Base-by-base conservation (phyloP, 2,329 filamentous ascomycete genomes). In the Aureobasidium sp. region DNA sequence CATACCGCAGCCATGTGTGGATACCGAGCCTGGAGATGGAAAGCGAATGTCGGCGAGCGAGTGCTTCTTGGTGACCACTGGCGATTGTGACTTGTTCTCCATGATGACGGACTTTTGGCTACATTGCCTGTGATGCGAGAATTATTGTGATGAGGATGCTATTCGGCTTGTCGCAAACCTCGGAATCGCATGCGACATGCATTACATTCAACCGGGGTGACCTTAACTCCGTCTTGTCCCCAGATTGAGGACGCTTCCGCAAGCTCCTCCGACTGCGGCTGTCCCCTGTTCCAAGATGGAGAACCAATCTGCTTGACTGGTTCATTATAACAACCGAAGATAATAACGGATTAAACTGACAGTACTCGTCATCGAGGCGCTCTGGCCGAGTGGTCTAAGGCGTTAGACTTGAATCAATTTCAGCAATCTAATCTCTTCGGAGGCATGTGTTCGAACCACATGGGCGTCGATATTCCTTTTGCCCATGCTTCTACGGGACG, bases 1-100 rank as follows among this genome's bases (percentile, higher is more conserved):
- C 75, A 62, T 67, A 77, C 76, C 72, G 64, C 76, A 78, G 63
- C 76, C 77, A 65, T 75, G 77, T 11, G 60, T 52, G 37, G 59
- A 62, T 29, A 14, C n/a, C 29, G 45, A 44, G 36, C 45, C 53
- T 25, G 61, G 51, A 36, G 62, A 60, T 3, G 57, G 57, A 20
- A 62, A 61, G 41, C 61, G 61, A 31, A 62, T 65, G 48, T 61
- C 61, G 57, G 55, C 65, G 8, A 66, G 62, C 44, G 68, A 67
- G 48, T 64, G 67, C 65, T 73, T 73, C 68, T 72, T 73, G 45
- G 69, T 64, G 51, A 78, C 68, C 68, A 78, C 78, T 64, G 77
- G 76, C 65, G 76, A 74, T 37, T 68, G 45, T 42, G 57, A 60
- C 15, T 60, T 60, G 36, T 60, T 60, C 34, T 60, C 57, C 57